Base-by-base conservation (phyloP, 2,329 filamentous ascomycete genomes). In the Neofusicoccum kwambonambiense region DNA sequence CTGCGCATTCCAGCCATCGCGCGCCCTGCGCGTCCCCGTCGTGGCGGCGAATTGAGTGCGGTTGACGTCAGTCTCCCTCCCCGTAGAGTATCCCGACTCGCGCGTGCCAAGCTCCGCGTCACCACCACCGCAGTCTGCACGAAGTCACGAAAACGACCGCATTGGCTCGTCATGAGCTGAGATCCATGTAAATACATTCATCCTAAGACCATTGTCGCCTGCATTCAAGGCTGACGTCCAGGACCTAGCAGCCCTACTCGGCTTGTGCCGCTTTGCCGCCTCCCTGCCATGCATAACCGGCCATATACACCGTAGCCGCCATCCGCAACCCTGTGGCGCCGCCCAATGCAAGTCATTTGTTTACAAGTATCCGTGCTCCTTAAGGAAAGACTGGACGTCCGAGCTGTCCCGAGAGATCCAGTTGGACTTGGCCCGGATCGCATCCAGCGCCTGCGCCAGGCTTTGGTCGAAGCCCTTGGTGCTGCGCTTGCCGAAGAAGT, bases 381-480 rank as follows among this genome's bases (percentile, higher is more conserved):
- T 86, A 68, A 92, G 79, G 89, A 90, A 93, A 62, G 77, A 72
- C 75, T 86, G 84, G n/a, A 97, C 90, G 77, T 96, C 92, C 34
- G 86, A 84, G 49, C 84, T 82, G 77, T 97, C 93, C 65, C 92
- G 86, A 76, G 87, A 80, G 64, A 96, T 76, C 92, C 92, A 96
- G 66, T 88, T 86, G 71, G 89, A 84, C 86, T 97, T 98, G 64
- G 93, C 93, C 67, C 87, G 86, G 72, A 97, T 90, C 3, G 89
- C 84, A 76, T 98, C 94, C 70, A 90, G 84, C 76, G 90, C 94
- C 82, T 98, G 94, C n/a, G 92, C 92, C 65, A 98, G 82, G 56
- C 91, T 89, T 75, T 93, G 89, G 74, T 96, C 92, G 73, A 92
- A 98, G 49, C 92, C 88, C 82, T 91, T 96, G 67, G 90, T 96